A percentile compares a stretch with the other conserved stretches of the same genome.
These are phyloP conservation scores for Skeletonema grethae DNA, from an alignment of 108 stramenopile species.

Conservation along the genomic window DNA sequence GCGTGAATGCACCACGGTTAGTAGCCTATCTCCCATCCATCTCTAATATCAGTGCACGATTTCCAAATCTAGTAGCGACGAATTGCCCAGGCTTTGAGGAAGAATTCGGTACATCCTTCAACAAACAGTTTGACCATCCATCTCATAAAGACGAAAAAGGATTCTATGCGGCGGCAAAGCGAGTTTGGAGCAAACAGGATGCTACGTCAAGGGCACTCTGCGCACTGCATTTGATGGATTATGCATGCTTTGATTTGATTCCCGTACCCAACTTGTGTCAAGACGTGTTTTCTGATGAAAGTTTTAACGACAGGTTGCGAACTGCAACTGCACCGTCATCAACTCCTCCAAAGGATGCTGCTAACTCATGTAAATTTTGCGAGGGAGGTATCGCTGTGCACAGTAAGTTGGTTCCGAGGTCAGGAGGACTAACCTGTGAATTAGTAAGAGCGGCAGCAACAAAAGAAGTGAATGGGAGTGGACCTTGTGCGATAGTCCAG, in stretches of 20 bases:
- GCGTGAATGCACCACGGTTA: conserved; percentile 8
- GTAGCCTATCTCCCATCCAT: conserved; percentile 16
- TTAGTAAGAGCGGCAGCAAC: not conserved
- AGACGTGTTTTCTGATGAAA: conserved; percentile 11
- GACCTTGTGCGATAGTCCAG: not conserved
- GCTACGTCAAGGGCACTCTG: conserved; percentile 9
- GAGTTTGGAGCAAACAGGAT: conserved; percentile 20
- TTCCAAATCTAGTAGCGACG: conserved; percentile 5
- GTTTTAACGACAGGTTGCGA: conserved; percentile 1
- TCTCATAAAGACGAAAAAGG: conserved; percentile 4
- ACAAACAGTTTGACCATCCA: conserved; percentile 2
- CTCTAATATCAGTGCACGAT: conserved; percentile 2
- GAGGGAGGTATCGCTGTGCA: not conserved
- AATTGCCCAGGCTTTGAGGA: conserved; percentile 2
- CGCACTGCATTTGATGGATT: conserved; percentile 17
- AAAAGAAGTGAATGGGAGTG: not conserved
- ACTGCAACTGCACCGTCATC: no score
- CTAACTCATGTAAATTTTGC: not conserved
- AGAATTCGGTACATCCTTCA: not conserved
- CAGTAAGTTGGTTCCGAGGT: not conserved
- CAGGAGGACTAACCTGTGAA: not conserved
- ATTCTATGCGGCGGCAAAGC: conserved; percentile 22
- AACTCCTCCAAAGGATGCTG: no score
- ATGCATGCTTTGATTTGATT: conserved; percentile 18
- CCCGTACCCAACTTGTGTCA: conserved; percentile 12